A percentile compares a stretch with the other conserved stretches of the same genome.
These are phyloP conservation scores for Umbellularia californica DNA, from an alignment of 164 flowering plant genomes.

Conservation along the genomic window DNA sequence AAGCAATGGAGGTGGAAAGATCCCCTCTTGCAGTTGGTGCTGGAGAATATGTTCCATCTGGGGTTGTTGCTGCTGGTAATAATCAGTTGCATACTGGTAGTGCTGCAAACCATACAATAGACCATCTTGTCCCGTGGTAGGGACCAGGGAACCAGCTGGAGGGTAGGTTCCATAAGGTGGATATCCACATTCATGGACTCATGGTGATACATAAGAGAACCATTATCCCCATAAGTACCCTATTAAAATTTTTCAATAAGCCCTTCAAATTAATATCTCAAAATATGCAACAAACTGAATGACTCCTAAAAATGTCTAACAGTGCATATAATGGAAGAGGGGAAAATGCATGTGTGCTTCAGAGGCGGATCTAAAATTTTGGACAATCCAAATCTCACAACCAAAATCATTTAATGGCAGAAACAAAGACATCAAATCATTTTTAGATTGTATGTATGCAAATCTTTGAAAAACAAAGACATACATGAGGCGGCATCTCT, in stretches of 20 bases:
- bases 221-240: slow-evolving; percentile 70
- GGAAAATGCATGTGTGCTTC: neutral
- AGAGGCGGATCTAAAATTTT: no score
- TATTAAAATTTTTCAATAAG: slow-evolving; percentile 12
- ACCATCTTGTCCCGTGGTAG: slow-evolving; percentile 74
- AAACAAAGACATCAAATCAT: no score
- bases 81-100: slow-evolving; percentile 64
- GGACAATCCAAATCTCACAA: neutral
- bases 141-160: slow-evolving; percentile 64
- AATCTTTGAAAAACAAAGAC: slow-evolving; percentile 9
- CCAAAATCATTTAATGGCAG: neutral
- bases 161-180: slow-evolving; percentile 69
- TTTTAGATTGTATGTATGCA: neutral
- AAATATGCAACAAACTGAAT: neutral
- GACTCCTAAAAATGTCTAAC: neutral
- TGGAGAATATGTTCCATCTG: slow-evolving; percentile 35
- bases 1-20: slow-evolving; percentile 30
- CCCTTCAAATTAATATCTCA: neutral
- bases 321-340: neutral
- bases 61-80: slow-evolving; percentile 47
- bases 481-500: slow-evolving; percentile 51
- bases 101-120: slow-evolving; percentile 75
- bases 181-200: slow-evolving; percentile 74
- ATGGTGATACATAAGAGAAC: slow-evolving; percentile 53
- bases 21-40: slow-evolving; percentile 31